Evolutionary conservation across 306 rosid genomes (phyloP).

Genomic region (Mimosa pudica): DNA sequence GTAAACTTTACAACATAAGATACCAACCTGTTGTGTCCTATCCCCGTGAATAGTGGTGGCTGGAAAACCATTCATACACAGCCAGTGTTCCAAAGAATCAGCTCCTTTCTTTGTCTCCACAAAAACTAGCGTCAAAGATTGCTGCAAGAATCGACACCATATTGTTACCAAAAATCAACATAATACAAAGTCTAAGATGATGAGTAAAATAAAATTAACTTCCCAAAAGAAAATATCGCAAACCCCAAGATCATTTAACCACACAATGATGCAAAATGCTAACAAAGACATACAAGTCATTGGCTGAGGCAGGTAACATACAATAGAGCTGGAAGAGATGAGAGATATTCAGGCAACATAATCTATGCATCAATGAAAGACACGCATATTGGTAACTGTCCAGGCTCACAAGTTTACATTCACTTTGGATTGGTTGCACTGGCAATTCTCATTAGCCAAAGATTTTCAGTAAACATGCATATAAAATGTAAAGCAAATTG

Average conservation of each 20-base stretch:
- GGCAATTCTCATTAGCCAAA: not conserved
- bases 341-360: not conserved
- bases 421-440: not conserved
- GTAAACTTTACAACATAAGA: conserved; percentile 24
- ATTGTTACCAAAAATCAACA: conserved; percentile 21
- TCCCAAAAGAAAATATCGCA: not conserved
- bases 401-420: not conserved
- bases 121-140: conserved; percentile 90
- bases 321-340: not conserved
- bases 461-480: not conserved
- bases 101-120: conserved; percentile 99
- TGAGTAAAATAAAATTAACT: not conserved
- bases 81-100: conserved; percentile 90
- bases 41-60: conserved; percentile 98
- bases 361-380: not conserved
- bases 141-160: conserved; percentile 54
- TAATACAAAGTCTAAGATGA: conserved; percentile 3
- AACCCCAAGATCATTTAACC: not conserved
- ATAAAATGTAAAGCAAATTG: not conserved
- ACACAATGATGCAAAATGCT: not conserved
- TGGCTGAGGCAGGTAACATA: not conserved
- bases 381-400: not conserved
- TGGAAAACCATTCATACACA: conserved; percentile 79
- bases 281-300: not conserved
- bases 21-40: conserved; percentile 89